Conservation (phyloP, 2,329 filamentous ascomycete genomes). For the Fusarium guadeloupense region DNA sequence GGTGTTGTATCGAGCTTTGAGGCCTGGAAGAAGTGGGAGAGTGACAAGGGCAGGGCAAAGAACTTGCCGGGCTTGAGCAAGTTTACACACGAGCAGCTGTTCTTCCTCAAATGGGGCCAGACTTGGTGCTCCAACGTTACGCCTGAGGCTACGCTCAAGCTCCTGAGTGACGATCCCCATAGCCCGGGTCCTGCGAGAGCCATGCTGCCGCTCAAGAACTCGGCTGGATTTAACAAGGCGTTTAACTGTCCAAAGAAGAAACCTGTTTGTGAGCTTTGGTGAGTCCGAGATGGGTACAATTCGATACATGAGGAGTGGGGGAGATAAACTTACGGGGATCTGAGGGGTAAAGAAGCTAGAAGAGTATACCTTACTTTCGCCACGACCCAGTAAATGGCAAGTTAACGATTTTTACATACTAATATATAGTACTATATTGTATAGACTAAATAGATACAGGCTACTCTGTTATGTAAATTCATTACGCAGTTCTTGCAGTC, state of each 20-base stretch:
- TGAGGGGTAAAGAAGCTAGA: too few relatives aligned
- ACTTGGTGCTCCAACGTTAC: constrained; percentile 74
- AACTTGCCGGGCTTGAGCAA: constrained; percentile 67
- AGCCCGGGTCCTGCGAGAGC: constrained; percentile 71
- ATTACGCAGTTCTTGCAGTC: too few relatives aligned
- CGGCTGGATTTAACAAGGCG: constrained; percentile 71
- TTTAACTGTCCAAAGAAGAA: constrained; percentile 73
- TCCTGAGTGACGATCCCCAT: constrained; percentile 71
- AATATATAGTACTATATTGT: too few relatives aligned
- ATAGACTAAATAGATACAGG: too few relatives aligned
- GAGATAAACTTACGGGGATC: too few relatives aligned
- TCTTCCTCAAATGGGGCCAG: constrained; percentile 72
- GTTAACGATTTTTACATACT: too few relatives aligned
- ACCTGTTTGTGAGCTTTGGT: not conserved
- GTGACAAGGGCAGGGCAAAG: constrained; percentile 57
- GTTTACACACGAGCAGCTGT: constrained; percentile 74
- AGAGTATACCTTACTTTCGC: too few relatives aligned
- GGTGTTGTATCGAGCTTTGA: constrained; percentile 70
- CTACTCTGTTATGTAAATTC: too few relatives aligned
- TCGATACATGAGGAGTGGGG: not conserved
- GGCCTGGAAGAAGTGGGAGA: constrained; percentile 70
- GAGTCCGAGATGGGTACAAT: not conserved
- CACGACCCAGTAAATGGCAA: too few relatives aligned
- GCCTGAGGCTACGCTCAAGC: constrained; percentile 60
- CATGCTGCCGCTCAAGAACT: constrained; percentile 72